Evolutionary conservation across 108 stramenopile genomes (phyloP).

Genomic region (Asterionellopsis glacialis): DNA sequence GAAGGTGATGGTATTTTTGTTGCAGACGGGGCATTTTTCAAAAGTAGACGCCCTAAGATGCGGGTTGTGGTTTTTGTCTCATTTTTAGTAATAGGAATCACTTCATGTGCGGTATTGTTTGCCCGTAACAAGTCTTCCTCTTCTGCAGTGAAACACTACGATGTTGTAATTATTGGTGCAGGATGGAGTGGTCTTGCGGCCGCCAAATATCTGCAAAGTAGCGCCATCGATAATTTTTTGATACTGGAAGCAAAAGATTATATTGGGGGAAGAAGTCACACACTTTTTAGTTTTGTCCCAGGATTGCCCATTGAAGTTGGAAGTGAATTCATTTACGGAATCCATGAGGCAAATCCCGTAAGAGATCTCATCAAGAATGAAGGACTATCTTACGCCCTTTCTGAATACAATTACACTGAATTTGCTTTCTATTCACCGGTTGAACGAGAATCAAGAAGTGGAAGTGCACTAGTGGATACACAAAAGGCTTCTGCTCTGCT

Average conservation of each 20-base stretch:
- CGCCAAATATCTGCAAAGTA: conserved; percentile 11
- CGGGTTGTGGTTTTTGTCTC: no score
- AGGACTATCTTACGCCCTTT: background rate
- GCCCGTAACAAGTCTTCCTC: no score
- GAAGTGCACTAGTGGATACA: background rate
- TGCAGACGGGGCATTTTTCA: no score
- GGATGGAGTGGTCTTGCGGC: conserved; percentile 31
- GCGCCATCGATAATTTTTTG: conserved; percentile 1
- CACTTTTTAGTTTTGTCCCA: background rate
- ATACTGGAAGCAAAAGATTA: conserved; percentile 20
- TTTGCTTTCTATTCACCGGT: background rate
- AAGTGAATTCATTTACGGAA: background rate
- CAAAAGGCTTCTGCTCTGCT: background rate
- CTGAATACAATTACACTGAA: background rate
- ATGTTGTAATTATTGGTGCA: conserved; percentile 28
- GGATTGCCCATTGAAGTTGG: background rate
- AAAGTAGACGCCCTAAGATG: no score
- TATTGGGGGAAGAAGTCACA: conserved; percentile 20
- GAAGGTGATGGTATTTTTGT: no score
- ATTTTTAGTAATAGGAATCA: no score
- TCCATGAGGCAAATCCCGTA: background rate
- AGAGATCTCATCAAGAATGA: background rate
- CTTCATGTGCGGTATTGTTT: no score
- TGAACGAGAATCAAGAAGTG: background rate
- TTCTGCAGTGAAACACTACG: background rate